phyloP scores from a whole-genome alignment of 768 basidiomycete genomes.

The Nevesoporus exiguus region DNA sequence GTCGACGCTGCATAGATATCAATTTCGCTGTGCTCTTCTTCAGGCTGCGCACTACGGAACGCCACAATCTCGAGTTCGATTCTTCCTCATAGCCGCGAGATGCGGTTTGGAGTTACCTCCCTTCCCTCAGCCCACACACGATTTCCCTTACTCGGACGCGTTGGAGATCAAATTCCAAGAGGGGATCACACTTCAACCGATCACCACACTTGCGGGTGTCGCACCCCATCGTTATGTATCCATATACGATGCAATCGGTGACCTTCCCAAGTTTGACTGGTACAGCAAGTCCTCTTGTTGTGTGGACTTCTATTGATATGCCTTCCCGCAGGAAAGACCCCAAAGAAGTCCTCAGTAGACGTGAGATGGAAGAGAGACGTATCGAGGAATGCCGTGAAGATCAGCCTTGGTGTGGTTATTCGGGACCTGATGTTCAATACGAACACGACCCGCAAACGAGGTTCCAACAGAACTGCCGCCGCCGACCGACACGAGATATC shows the following conservation, averaged over 20 bases:
- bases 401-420: slow-evolving; percentile 33
- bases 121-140: slow-evolving; percentile 43
- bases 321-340: slow-evolving; percentile 25
- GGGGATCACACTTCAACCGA: slow-evolving; percentile 38
- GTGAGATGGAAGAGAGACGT: slow-evolving; percentile 13
- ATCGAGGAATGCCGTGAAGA: slow-evolving; percentile 40
- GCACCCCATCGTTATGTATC: slow-evolving; percentile 57
- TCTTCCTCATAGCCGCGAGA: slow-evolving; percentile 47
- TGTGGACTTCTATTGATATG: neutral
- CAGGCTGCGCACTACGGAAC: slow-evolving; percentile 49
- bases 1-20: slow-evolving; percentile 34
- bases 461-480: slow-evolving; percentile 49
- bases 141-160: slow-evolving; percentile 36
- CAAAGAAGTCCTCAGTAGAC: neutral
- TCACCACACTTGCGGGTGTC: slow-evolving; percentile 45
- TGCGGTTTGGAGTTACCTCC: slow-evolving; percentile 35
- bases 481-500: slow-evolving; percentile 43
- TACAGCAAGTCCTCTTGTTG: slow-evolving; percentile 26
- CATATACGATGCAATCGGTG: slow-evolving; percentile 70
- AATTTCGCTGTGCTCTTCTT: slow-evolving; percentile 40
- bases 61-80: slow-evolving; percentile 44
- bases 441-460: slow-evolving; percentile 34
- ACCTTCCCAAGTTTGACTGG: slow-evolving; percentile 76
- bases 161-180: slow-evolving; percentile 53
- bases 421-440: slow-evolving; percentile 29